Evolutionary conservation across 306 rosid genomes (phyloP), one percentile per base, ranked within the genome.

Genomic region (Lathyrus aphaca): DNA sequence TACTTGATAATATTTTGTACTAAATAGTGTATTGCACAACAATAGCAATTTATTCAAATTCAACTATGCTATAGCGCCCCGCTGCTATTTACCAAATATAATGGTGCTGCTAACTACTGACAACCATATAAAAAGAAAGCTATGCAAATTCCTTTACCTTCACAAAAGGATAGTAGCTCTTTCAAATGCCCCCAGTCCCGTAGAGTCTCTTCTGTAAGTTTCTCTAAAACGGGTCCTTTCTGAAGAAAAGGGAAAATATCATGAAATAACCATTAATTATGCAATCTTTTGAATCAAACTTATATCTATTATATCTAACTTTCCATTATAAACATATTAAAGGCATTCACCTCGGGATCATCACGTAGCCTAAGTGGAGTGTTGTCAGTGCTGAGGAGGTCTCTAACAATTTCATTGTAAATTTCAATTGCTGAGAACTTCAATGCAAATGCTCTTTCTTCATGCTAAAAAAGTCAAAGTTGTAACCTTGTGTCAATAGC

Each of bases 401-500:
- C 99, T 83, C 99, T 83, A 65, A 95, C 91, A 86, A 85, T 79
- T 89, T 95, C 99, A 86, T 91, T 95, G 85, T 95, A 95, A 70
- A 95, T 95, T 83, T 95, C 99, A 75, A 95, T 89, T 30, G 99
- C 97, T 68, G 97, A 91, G 80, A 95, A 78, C 85, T 95, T 95
- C 70, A 95, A 79, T 53, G 76, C 89, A 73, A 88, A 95, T 10
- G 99, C 97, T 89, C 99, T 83, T 72, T 95, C 97, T 82, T 87
- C 96, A 53, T 95, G 99, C 99, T 95, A 88, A 56, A 74, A 69
- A 17, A 38, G 69, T 18, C n/a, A 68, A 53, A 77, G 5, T 27
- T 72, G 51, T 35, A 74, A 65, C 6, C 68, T 71, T 62, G 38
- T 58, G 80, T 74, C 10, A 82, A 49, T 51, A 58, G 35, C 66